These are phyloP conservation scores for Uronychia binucleata DNA, from an alignment of 73 alveolate genomes.

Conservation along the genomic window DNA sequence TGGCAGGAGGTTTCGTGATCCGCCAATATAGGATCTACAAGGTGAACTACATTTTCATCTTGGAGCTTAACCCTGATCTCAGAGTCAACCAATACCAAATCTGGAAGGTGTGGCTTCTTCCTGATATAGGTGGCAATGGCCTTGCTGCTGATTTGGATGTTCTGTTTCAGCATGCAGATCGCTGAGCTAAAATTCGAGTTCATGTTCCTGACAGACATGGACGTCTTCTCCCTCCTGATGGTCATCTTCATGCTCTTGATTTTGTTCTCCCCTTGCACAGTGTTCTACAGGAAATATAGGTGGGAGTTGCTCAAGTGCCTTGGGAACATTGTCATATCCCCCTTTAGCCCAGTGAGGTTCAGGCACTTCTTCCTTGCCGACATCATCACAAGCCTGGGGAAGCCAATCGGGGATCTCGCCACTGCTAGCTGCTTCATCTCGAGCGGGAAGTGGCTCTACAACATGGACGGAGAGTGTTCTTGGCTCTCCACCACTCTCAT, in stretches of 20 bases:
- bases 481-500: conserved; percentile 4
- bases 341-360: conserved; percentile 59
- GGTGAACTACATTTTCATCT: conserved; percentile 73
- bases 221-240: not conserved
- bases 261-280: not conserved
- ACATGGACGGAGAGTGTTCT: not conserved
- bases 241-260: not conserved
- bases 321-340: conserved; percentile 17
- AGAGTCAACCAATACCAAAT: conserved; percentile 46
- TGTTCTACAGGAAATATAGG: not conserved
- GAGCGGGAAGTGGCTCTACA: not conserved
- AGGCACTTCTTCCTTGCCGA: conserved; percentile 66
- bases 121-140: not conserved
- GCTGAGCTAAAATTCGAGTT: not conserved
- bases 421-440: conserved; percentile 30
- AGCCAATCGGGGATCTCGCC: conserved; percentile 49
- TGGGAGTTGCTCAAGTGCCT: not conserved
- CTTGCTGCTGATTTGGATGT: not conserved
- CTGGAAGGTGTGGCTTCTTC: conserved; percentile 1
- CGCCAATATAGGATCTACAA: conserved; percentile 53
- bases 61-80: conserved; percentile 65
- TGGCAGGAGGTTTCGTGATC: conserved; percentile 60
- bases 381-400: conserved; percentile 59
- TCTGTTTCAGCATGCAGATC: not conserved
- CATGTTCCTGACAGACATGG: not conserved